These are phyloP conservation scores for Cynanchum wilfordii DNA, from an alignment of 257 asterid genomes.

Conservation along the genomic window DNA sequence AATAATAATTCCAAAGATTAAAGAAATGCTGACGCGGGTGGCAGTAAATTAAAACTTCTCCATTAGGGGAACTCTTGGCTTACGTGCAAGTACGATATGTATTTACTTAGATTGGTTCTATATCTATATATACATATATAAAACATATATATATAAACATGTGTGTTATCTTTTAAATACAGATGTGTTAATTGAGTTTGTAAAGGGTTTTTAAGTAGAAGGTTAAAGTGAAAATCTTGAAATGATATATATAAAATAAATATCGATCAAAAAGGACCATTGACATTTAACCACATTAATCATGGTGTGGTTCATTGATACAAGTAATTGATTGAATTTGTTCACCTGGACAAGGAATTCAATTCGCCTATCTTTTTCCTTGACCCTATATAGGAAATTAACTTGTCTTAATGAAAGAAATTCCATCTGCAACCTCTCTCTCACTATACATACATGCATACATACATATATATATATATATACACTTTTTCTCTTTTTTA, in stretches of 20 bases:
- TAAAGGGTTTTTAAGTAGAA: no score
- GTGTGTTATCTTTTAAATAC: no score
- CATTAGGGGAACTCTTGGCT: conserved; percentile 3
- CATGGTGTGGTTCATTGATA: background rate
- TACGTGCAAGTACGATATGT: background rate
- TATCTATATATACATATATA: no score
- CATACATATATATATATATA: no score
- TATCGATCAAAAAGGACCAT: background rate
- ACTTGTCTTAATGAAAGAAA: no score
- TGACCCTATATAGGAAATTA: no score
- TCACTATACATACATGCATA: no score
- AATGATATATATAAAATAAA: background rate
- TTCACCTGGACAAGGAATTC: background rate
- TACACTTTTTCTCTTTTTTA: no score
- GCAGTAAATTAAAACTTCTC: background rate
- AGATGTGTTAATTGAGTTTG: no score
- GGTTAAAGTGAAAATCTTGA: background rate
- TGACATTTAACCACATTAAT: background rate
- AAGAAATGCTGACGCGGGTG: background rate
- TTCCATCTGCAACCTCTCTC: background rate
- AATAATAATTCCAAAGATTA: background rate
- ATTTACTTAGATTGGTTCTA: no score
- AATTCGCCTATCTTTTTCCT: background rate
- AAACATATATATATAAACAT: background rate
- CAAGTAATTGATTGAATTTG: conserved; percentile 2